Conservation (phyloP, 169 alveolate genomes). For the Cryptosporidium sp. region DNA sequence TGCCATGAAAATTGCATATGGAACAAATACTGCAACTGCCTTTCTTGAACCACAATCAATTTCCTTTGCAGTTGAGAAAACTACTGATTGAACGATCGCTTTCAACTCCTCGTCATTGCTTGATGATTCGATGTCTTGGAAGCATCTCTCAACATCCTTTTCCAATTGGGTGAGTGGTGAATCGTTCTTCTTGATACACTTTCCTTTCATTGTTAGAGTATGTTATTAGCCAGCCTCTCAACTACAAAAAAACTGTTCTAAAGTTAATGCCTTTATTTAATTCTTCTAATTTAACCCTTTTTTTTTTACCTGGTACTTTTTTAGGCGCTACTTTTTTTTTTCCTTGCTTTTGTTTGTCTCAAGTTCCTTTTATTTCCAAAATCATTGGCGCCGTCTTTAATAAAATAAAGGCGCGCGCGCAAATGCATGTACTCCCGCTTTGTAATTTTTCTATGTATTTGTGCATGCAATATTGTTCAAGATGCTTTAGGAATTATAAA, state of each 20-base stretch:
- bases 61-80: slow-evolving; percentile 87
- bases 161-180: slow-evolving; percentile 79
- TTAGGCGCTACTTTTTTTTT: slow-evolving; percentile 27
- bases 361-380: not conserved
- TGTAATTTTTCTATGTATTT: not conserved
- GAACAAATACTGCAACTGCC: slow-evolving; percentile 90
- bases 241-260: not conserved
- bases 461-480: not conserved
- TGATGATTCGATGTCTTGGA: slow-evolving; percentile 86
- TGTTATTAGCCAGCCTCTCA: slow-evolving; percentile 15
- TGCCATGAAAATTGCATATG: slow-evolving; percentile 86
- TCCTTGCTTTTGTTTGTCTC: slow-evolving; percentile 6
- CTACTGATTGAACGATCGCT: slow-evolving; percentile 86
- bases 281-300: not conserved
- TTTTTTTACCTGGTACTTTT: slow-evolving; percentile 2
- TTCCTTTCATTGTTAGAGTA: slow-evolving; percentile 51
- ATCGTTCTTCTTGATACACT: slow-evolving; percentile 56
- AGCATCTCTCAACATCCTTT: slow-evolving; percentile 87
- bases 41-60: slow-evolving; percentile 86
- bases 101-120: slow-evolving; percentile 86
- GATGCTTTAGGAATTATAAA: no score
- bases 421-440: not conserved
- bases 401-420: not conserved
- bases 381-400: slow-evolving; percentile 33
- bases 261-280: not conserved